Percentiles rank a stretch among this genome's conserved stretches.
phyloP scores from a whole-genome alignment of 2,329 filamentous ascomycete species.

The Elsinoe ampelina region DNA sequence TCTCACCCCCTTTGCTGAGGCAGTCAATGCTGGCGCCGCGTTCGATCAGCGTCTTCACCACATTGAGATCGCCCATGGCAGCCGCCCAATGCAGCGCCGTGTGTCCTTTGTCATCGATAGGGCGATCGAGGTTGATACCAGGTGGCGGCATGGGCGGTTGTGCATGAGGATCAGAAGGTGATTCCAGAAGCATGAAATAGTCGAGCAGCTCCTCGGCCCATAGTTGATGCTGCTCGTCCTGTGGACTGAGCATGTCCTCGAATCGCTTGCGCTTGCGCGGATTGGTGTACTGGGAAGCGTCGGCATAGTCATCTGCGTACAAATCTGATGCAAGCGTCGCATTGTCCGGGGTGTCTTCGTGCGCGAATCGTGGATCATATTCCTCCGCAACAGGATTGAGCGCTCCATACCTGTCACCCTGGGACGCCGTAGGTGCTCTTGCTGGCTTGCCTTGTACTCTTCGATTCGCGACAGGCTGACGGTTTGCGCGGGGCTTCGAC shows the following conservation, averaged over 20 bases:
- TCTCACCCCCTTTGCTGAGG: slow-evolving; percentile 59
- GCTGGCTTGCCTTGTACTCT: slow-evolving; percentile 10
- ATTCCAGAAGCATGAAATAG: slow-evolving; percentile 74
- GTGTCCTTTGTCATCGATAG: slow-evolving; percentile 88
- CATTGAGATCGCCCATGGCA: slow-evolving; percentile 90
- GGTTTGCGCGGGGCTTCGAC: slow-evolving; percentile 71
- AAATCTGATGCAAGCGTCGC: slow-evolving; percentile 74
- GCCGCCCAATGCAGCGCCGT: slow-evolving; percentile 95
- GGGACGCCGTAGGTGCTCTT: not conserved
- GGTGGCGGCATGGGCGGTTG: slow-evolving; percentile 67
- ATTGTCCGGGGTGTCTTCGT: slow-evolving; percentile 75
- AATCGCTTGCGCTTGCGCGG: slow-evolving; percentile 69
- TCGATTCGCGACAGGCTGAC: slow-evolving; percentile 44
- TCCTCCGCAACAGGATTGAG: slow-evolving; percentile 45
- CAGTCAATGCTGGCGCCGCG: slow-evolving; percentile 67
- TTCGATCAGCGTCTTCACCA: slow-evolving; percentile 76
- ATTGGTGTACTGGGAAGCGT: slow-evolving; percentile 53
- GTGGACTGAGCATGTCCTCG: slow-evolving; percentile 45
- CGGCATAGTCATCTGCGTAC: slow-evolving; percentile 68
- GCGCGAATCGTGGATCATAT: slow-evolving; percentile 57
- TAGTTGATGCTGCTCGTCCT: slow-evolving; percentile 75
- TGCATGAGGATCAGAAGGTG: slow-evolving; percentile 51
- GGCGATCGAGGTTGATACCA: slow-evolving; percentile 79
- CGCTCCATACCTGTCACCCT: slow-evolving; percentile 30
- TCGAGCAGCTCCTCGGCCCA: slow-evolving; percentile 92